A percentile compares a stretch with the other conserved stretches of the same genome.
phyloP scores from a whole-genome alignment of 192 early-diverging fungal genomes.

The Mortierella hygrophila region DNA sequence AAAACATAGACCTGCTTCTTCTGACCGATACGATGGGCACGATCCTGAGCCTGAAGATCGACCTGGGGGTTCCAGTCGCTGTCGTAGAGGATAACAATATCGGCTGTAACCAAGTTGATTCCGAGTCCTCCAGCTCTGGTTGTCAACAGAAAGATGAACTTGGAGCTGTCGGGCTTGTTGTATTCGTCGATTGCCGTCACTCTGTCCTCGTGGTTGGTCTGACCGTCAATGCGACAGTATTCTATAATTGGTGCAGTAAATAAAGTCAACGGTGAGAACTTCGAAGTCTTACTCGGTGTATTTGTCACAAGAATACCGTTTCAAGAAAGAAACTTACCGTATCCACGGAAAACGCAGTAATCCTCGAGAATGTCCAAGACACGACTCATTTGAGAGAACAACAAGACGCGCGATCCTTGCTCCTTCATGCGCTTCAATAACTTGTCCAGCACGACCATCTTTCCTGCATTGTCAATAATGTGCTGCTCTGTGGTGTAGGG shows the following conservation, averaged over 20 bases:
- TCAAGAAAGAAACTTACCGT: slow-evolving; percentile 59
- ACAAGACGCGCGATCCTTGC: slow-evolving; percentile 93
- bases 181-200: slow-evolving; percentile 95
- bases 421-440: slow-evolving; percentile 83
- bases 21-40: slow-evolving; percentile 99
- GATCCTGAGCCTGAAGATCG: slow-evolving; percentile 95
- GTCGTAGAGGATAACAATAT: slow-evolving; percentile 96
- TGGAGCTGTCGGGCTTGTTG: slow-evolving; percentile 88
- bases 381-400: slow-evolving; percentile 99
- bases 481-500: slow-evolving; percentile 98
- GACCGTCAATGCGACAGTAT: slow-evolving; percentile 98
- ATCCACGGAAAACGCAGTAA: slow-evolving; percentile 92
- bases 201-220: slow-evolving; percentile 93
- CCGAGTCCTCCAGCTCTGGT: slow-evolving; percentile 98
- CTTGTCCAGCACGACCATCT: slow-evolving; percentile 95
- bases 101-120: slow-evolving; percentile 96
- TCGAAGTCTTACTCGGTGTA: neutral
- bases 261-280: neutral
- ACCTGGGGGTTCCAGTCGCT: slow-evolving; percentile 97
- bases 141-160: slow-evolving; percentile 97
- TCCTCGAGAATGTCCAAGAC: slow-evolving; percentile 98
- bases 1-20: slow-evolving; percentile 98
- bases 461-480: slow-evolving; percentile 92
- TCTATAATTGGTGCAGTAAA: slow-evolving; percentile 45
- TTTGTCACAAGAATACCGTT: neutral